Evolutionary conservation across 768 basidiomycete species (phyloP).

Genomic region (Russula foetens): DNA sequence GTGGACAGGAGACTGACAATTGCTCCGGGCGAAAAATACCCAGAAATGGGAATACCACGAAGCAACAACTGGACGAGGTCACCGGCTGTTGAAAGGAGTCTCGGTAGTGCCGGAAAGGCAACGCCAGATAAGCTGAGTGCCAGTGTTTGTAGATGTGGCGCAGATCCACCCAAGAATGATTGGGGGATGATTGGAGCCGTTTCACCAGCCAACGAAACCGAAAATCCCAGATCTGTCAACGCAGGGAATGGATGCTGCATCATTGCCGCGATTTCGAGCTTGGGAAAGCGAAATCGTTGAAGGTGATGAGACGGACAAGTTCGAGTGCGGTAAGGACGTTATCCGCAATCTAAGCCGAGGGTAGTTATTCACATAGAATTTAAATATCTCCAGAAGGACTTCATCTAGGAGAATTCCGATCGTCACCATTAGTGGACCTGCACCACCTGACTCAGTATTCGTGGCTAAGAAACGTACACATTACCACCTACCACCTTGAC

Average conservation of each 20-base stretch:
- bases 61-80: background rate
- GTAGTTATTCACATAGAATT: too few relatives aligned
- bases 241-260: background rate
- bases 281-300: too few relatives aligned
- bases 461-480: too few relatives aligned
- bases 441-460: too few relatives aligned
- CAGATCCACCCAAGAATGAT: background rate
- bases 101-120: background rate
- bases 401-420: too few relatives aligned
- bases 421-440: too few relatives aligned
- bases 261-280: background rate
- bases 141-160: background rate
- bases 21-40: background rate
- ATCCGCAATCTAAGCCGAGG: too few relatives aligned
- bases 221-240: background rate
- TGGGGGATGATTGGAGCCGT: background rate
- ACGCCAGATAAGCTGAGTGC: background rate
- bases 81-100: background rate
- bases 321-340: too few relatives aligned
- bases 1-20: background rate
- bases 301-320: too few relatives aligned
- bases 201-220: background rate
- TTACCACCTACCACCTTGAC: too few relatives aligned
- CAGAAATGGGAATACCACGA: background rate
- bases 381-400: too few relatives aligned